Evolutionary conservation across 768 basidiomycete genomes (phyloP), one percentile per base, ranked within the genome.

Genomic region (Nidularia sp.): DNA sequence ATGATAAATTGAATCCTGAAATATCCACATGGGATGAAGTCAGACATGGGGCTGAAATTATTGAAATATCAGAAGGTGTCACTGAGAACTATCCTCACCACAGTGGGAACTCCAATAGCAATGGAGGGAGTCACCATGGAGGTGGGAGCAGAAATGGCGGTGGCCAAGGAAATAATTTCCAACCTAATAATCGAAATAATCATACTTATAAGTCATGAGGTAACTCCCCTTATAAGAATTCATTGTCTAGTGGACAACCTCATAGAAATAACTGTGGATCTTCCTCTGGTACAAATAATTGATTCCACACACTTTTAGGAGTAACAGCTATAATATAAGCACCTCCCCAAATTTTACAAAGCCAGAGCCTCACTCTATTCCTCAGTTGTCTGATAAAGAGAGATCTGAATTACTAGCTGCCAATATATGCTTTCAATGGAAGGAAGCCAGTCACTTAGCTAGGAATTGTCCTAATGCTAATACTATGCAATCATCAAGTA

Each of bases 351-450:
- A n/a, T 39, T 7, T 7, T 39, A 7, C 7, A 7, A 39, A 39
- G n/a, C n/a, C 36, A 7, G 36, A 39, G 8, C n/a, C 36, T 39
- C 36, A 39, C 36, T 39, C 36, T 39, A n/a, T n/a, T 39, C 36
- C n/a, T 7, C 36, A 39, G 36, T 7, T 39, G 36, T 7, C 8
- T 35, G 55, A 60, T 0, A 55, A 57, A 41, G 58, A 61, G 29
- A 52, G 39, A n/a, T 48, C 51, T 2, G 54, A 66, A 34, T 50
- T 57, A 2, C 29, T 46, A 1, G 57, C 62, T 2, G 55, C 57
- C 1, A 57, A 59, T 4, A 53, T 50, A n/a, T 66, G 64, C 48
- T 67, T 61, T 41, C 46, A 51, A 1, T 67, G 63, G 43, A 49
- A 55, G 3, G 56, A 60, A 35, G 13, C 10, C 0, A 64, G 63